Conservation (phyloP, 2,329 filamentous ascomycete genomes). For the Elsinoe perseae region DNA sequence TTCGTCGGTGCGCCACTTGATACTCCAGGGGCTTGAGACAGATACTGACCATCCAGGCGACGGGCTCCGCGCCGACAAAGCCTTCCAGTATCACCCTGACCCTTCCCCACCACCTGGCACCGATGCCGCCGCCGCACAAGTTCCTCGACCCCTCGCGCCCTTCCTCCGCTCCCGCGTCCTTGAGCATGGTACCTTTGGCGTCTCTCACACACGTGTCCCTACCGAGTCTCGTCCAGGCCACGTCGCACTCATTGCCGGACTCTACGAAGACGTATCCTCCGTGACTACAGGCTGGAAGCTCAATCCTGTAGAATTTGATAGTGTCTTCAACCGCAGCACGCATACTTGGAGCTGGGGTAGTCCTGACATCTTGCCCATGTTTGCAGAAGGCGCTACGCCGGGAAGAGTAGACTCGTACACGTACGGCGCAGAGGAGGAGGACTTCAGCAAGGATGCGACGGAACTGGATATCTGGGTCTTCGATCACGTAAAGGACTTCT, state of each 20-base stretch:
- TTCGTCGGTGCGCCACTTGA: constrained; percentile 64
- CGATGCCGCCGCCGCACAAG: constrained; percentile 53
- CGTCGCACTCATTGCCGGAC: constrained; percentile 88
- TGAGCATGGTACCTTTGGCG: constrained; percentile 86
- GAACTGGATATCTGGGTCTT: constrained; percentile 92
- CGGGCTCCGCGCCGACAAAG: constrained; percentile 92
- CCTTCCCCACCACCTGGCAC: constrained; percentile 59
- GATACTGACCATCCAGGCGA: constrained; percentile 50
- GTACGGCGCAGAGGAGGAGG: constrained; percentile 78
- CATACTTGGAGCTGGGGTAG: constrained; percentile 99
- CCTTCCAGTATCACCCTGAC: constrained; percentile 87
- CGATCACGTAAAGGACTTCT: constrained; percentile 81
- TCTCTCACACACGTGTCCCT: constrained; percentile 92
- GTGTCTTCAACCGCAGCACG: constrained; percentile 90
- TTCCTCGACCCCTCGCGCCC: constrained; percentile 74
- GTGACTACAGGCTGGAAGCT: constrained; percentile 98
- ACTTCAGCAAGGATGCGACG: constrained; percentile 76
- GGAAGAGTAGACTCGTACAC: constrained; percentile 80
- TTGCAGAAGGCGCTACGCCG: constrained; percentile 81
- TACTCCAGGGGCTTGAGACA: background rate
- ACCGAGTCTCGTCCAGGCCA: constrained; percentile 95
- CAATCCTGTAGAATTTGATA: constrained; percentile 97
- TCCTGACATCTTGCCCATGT: constrained; percentile 96
- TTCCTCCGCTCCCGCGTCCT: constrained; percentile 85
- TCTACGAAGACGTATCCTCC: constrained; percentile 96